Percentiles rank a stretch among this genome's conserved stretches.
Evolutionary conservation across 805 yeast species (phyloP).

Genomic region (Lipomyces starkeyi): DNA sequence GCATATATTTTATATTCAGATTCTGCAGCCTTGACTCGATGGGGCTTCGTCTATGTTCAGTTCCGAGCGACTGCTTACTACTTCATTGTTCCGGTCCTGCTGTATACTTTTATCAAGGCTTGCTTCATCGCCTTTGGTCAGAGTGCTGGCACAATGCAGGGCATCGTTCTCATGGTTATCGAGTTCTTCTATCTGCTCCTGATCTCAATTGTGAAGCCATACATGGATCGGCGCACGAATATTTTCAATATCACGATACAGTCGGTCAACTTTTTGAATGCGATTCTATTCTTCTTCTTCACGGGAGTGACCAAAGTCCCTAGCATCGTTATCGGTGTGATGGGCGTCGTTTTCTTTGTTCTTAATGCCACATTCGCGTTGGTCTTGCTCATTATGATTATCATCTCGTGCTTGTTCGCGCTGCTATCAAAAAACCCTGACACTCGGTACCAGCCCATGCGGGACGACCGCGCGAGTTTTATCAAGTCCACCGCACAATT

Average conservation of each 20-base stretch:
- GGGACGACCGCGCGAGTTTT: conserved; percentile 95
- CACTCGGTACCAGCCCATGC: conserved; percentile 92
- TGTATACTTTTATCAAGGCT: conserved; percentile 73
- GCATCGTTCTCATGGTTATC: conserved; percentile 73
- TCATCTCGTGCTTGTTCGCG: conserved; percentile 85
- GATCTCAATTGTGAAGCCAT: conserved; percentile 79
- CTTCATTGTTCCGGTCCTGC: conserved; percentile 71
- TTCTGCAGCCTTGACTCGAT: conserved; percentile 75
- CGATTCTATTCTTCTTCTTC: conserved; percentile 87
- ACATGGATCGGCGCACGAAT: conserved; percentile 92
- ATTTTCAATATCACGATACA: conserved; percentile 89
- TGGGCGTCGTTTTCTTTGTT: conserved; percentile 88
- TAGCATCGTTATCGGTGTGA: conserved; percentile 92
- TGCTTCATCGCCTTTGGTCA: conserved; percentile 88
- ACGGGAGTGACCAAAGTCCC: conserved; percentile 72
- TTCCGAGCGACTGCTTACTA: conserved; percentile 86
- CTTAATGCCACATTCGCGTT: conserved; percentile 88
- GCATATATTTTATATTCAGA: conserved; percentile 92
- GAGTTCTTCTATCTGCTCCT: conserved; percentile 73
- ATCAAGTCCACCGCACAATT: conserved; percentile 50
- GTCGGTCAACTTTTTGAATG: conserved; percentile 77
- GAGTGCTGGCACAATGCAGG: conserved; percentile 77
- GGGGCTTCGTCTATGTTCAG: conserved; percentile 92
- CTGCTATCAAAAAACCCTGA: conserved; percentile 90
- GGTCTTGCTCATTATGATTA: conserved; percentile 79